phyloP scores from a whole-genome alignment of 2,329 filamentous ascomycete genomes.

The Sordariomycetes sp. region DNA sequence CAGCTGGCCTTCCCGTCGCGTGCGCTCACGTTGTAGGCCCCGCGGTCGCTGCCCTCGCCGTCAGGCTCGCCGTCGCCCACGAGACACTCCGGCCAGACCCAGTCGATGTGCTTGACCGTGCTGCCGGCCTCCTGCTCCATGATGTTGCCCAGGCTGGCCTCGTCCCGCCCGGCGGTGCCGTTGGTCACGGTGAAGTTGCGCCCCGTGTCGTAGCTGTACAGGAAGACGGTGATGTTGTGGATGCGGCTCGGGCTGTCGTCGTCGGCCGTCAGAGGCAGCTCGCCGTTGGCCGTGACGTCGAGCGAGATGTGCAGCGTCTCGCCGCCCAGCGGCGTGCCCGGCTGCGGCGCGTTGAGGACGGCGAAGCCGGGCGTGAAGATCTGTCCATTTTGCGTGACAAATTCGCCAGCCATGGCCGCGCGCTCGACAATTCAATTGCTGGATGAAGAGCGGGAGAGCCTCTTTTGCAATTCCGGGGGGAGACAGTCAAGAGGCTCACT shows the following conservation, averaged over 20 bases:
- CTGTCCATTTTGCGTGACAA: constrained; percentile 54
- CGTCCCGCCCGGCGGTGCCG: constrained; percentile 39
- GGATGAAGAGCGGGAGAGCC: too few species aligned
- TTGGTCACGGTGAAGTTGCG: constrained; percentile 63
- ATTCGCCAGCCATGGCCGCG: constrained; percentile 34
- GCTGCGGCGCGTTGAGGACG: constrained; percentile 57
- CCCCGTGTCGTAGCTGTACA: constrained; percentile 52
- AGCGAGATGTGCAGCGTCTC: constrained; percentile 54
- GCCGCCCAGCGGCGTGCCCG: constrained; percentile 54
- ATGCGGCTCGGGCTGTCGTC: constrained; percentile 46
- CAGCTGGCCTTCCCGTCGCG: background rate
- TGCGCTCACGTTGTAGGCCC: constrained; percentile 50
- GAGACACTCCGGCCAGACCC: constrained; percentile 62
- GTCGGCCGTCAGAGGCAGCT: constrained; percentile 47
- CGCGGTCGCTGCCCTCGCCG: constrained; percentile 39
- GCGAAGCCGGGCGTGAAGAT: constrained; percentile 62
- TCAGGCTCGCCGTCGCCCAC: constrained; percentile 47
- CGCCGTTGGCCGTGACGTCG: constrained; percentile 57
- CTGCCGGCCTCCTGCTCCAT: constrained; percentile 55
- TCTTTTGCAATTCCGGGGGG: too few species aligned
- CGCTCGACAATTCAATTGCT: too few species aligned
- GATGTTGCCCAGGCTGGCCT: constrained; percentile 50
- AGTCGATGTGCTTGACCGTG: constrained; percentile 67
- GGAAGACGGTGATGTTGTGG: constrained; percentile 57
- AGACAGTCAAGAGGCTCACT: too few species aligned